phyloP scores from a whole-genome alignment of 257 asterid genomes.

The Vinca minor region DNA sequence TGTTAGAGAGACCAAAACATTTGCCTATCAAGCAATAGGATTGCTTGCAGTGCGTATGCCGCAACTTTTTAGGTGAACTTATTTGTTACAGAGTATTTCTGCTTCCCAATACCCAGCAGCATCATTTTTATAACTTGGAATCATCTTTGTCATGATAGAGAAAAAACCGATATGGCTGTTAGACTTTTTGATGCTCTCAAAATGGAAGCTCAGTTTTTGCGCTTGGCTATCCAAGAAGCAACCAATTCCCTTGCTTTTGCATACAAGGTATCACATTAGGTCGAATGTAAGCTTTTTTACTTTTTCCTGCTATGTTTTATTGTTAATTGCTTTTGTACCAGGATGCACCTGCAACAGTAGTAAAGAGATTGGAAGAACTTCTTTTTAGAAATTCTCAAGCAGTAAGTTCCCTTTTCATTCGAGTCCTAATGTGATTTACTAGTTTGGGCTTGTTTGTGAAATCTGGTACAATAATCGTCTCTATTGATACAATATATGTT shows the following conservation, averaged over 20 bases:
- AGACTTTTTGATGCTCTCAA: slow-evolving; percentile 86
- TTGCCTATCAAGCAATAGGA: slow-evolving; percentile 90
- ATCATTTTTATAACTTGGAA: slow-evolving; percentile 12
- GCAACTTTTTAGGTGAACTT: slow-evolving; percentile 71
- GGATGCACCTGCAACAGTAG: slow-evolving; percentile 68
- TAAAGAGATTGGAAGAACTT: slow-evolving; percentile 73
- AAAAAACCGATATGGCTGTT: slow-evolving; percentile 72
- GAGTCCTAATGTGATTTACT: slow-evolving; percentile 15
- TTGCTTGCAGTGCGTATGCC: slow-evolving; percentile 96
- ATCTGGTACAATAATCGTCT: slow-evolving; percentile 5
- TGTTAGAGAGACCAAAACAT: slow-evolving; percentile 72
- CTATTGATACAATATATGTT: slow-evolving; percentile 6
- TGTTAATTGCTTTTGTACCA: slow-evolving; percentile 28
- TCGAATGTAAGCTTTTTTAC: slow-evolving; percentile 13
- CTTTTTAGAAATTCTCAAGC: slow-evolving; percentile 65
- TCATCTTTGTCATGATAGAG: slow-evolving; percentile 35
- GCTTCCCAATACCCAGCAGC: slow-evolving; percentile 14
- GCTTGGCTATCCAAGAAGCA: slow-evolving; percentile 87
- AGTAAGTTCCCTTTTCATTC: slow-evolving; percentile 37
- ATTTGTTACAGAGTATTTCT: slow-evolving; percentile 6
- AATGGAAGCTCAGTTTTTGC: slow-evolving; percentile 66
- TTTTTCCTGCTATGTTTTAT: slow-evolving; percentile 8
- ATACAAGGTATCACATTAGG: slow-evolving; percentile 51
- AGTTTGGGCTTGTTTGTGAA: slow-evolving; percentile 14
- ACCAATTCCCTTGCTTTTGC: slow-evolving; percentile 83